Evolutionary conservation across 2,329 filamentous ascomycete species (phyloP).

Genomic region (Plenodomus lindquistii): DNA sequence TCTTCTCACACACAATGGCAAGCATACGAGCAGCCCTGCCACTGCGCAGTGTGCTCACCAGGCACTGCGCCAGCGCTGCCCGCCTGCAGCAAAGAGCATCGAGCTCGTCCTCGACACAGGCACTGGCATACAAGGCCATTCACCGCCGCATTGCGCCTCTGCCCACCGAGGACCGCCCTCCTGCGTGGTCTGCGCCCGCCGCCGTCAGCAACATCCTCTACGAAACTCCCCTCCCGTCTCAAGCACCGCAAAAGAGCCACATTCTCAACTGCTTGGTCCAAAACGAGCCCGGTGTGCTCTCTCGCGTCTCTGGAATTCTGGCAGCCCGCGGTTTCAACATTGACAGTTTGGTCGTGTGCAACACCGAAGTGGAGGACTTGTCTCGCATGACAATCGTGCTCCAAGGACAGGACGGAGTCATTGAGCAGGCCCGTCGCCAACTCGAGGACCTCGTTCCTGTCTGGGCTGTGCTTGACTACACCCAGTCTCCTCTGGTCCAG

Average conservation of each 20-base stretch:
- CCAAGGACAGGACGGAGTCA: conserved; percentile 92
- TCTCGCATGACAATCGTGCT: conserved; percentile 99
- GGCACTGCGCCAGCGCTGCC: conserved; percentile 30
- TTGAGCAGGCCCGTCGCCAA: conserved; percentile 94
- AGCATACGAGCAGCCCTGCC: conserved; percentile 48
- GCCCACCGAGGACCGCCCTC: conserved; percentile 72
- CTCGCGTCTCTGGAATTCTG: conserved; percentile 92
- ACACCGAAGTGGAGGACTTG: conserved; percentile 93
- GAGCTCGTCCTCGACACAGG: conserved; percentile 76
- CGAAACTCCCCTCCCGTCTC: conserved; percentile 87
- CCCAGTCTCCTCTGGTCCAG: conserved; percentile 87
- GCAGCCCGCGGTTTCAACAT: conserved; percentile 99
- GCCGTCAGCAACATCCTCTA: conserved; percentile 98
- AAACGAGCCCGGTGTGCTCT: conserved; percentile 97
- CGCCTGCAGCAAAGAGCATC: conserved; percentile 43
- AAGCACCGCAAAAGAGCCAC: conserved; percentile 86
- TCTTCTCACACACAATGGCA: conserved; percentile 43
- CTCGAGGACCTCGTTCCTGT: conserved; percentile 96
- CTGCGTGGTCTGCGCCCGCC: conserved; percentile 85
- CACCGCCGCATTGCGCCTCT: conserved; percentile 88
- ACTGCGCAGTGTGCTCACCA: conserved; percentile 37
- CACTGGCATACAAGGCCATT: conserved; percentile 95
- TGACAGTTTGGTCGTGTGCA: conserved; percentile 95
- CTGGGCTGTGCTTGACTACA: conserved; percentile 98
- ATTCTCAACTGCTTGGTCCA: conserved; percentile 98